phyloP scores from a whole-genome alignment of 2,329 filamentous ascomycete species.

The Calonectria naviculata region DNA sequence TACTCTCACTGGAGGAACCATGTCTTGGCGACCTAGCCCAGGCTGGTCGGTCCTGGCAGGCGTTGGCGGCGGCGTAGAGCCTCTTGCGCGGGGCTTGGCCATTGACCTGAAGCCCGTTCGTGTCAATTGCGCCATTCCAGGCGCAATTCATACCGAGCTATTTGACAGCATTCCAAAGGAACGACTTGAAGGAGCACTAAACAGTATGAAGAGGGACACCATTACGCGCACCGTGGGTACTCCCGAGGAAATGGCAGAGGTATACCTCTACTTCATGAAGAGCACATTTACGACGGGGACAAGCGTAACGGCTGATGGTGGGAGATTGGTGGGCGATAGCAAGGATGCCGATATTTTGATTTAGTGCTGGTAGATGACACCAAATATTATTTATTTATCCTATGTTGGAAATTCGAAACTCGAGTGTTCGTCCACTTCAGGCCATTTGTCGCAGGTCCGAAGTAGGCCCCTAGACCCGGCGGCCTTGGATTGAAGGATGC shows the following conservation, averaged over 20 bases:
- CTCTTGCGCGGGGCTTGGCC: conserved; percentile 66
- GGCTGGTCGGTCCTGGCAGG: conserved; percentile 61
- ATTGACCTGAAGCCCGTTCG: conserved; percentile 72
- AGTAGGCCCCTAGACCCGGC: conserved; percentile 29
- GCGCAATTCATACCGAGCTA: conserved; percentile 61
- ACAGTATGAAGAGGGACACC: conserved; percentile 25
- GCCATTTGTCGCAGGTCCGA: conserved; percentile 33
- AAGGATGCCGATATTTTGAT: conserved; percentile 17
- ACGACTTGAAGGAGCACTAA: conserved; percentile 16
- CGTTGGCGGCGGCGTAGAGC: conserved; percentile 62
- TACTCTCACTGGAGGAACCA: conserved; percentile 66
- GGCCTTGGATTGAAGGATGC: conserved; percentile 23
- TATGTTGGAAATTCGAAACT: not conserved
- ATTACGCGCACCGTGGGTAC: conserved; percentile 40
- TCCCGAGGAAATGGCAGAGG: conserved; percentile 55
- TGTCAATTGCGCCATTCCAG: conserved; percentile 71
- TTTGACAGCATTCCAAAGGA: conserved; percentile 34
- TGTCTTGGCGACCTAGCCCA: conserved; percentile 61
- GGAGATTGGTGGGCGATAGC: conserved; percentile 35
- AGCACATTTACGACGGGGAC: conserved; percentile 51
- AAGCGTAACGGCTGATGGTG: conserved; percentile 40
- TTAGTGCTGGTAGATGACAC: not conserved
- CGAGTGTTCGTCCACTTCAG: not conserved
- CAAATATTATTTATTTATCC: not conserved
- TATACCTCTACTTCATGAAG: conserved; percentile 57